phyloP scores from a whole-genome alignment of 148 eudicot species.

The Silene uniflora region DNA sequence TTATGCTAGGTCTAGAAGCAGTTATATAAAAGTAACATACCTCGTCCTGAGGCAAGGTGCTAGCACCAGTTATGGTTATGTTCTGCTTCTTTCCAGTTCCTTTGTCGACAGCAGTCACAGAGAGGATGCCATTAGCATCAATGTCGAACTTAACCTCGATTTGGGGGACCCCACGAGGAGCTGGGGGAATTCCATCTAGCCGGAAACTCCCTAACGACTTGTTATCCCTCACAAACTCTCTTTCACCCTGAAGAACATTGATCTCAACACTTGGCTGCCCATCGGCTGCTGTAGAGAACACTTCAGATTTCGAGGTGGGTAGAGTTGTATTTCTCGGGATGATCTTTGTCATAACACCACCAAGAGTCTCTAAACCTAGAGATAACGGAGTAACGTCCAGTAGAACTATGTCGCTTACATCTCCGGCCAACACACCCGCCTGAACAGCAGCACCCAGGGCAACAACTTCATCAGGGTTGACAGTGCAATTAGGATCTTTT shows the following conservation, averaged over 20 bases:
- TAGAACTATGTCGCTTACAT: conserved; percentile 60
- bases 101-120: conserved; percentile 59
- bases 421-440: conserved; percentile 73
- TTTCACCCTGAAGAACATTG: conserved; percentile 69
- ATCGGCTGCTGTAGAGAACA: conserved; percentile 73
- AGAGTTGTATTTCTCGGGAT: conserved; percentile 62
- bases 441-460: conserved; percentile 86
- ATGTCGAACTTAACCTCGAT: conserved; percentile 65
- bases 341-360: conserved; percentile 69
- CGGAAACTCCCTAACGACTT: conserved; percentile 67
- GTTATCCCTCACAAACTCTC: conserved; percentile 67
- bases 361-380: conserved; percentile 62
- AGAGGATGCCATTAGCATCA: conserved; percentile 71
- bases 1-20: not conserved
- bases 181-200: conserved; percentile 70
- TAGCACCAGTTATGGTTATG: conserved; percentile 69
- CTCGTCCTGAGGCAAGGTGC: conserved; percentile 67
- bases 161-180: conserved; percentile 75
- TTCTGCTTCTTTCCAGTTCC: conserved; percentile 77
- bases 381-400: conserved; percentile 63
- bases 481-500: conserved; percentile 58
- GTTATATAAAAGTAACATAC: conserved; percentile 31
- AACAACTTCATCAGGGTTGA: conserved; percentile 77
- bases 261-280: conserved; percentile 67
- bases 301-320: conserved; percentile 66